phyloP scores from a whole-genome alignment of 345 rosid species.

The Schrenkiella parvula region DNA sequence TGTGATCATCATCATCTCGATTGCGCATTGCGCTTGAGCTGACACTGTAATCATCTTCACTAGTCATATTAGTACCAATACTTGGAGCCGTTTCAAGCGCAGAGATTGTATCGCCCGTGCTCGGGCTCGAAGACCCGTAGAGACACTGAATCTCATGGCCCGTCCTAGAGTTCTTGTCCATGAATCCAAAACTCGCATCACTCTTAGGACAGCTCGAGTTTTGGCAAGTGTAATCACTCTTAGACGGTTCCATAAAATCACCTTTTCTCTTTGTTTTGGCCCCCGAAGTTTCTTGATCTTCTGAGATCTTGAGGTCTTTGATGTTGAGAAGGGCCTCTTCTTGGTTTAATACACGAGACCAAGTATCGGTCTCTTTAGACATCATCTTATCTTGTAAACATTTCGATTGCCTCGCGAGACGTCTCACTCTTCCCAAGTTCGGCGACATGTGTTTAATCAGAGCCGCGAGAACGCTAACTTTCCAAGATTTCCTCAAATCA shows the following conservation, averaged over 20 bases:
- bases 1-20: background rate
- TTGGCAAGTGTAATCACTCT: slow-evolving; percentile 31
- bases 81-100: slow-evolving; percentile 20
- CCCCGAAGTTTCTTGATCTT: slow-evolving; percentile 3
- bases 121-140: slow-evolving; percentile 16
- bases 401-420: slow-evolving; percentile 58
- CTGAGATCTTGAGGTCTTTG: slow-evolving; percentile 38
- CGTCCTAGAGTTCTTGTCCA: slow-evolving; percentile 41
- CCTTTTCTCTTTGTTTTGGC: background rate
- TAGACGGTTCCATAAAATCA: background rate
- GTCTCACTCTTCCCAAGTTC: slow-evolving; percentile 37
- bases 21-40: slow-evolving; percentile 6
- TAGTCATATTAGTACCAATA: slow-evolving; percentile 11
- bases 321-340: slow-evolving; percentile 45
- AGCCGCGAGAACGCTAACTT: slow-evolving; percentile 55
- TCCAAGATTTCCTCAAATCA: slow-evolving; percentile 70
- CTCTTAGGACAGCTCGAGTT: slow-evolving; percentile 33
- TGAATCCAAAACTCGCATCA: slow-evolving; percentile 31
- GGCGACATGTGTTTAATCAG: slow-evolving; percentile 63
- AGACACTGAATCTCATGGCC: slow-evolving; percentile 38
- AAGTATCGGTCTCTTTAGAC: slow-evolving; percentile 48
- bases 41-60: slow-evolving; percentile 9
- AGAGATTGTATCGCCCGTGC: background rate
- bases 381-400: slow-evolving; percentile 66
- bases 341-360: slow-evolving; percentile 55